Evolutionary conservation across 768 basidiomycete genomes (phyloP).

Genomic region (Rhodotorula sphaerocarpa): DNA sequence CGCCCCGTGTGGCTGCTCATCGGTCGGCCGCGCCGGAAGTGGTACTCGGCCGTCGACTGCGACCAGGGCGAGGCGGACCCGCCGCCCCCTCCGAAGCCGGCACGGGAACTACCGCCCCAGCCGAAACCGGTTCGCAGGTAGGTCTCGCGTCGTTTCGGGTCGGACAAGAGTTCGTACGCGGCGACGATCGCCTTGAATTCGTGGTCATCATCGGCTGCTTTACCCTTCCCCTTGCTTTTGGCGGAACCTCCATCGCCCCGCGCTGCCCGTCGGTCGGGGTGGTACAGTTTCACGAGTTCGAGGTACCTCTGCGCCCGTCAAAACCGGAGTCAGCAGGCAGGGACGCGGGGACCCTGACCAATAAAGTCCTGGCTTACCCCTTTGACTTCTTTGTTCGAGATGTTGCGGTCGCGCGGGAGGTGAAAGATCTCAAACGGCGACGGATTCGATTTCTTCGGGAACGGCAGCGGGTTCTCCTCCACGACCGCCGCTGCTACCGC

Average conservation of each 20-base stretch:
- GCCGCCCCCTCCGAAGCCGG: neutral
- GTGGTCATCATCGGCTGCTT: slow-evolving; percentile 8
- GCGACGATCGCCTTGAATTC: slow-evolving; percentile 22
- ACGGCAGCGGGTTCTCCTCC: slow-evolving; percentile 10
- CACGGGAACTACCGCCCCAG: slow-evolving; percentile 7
- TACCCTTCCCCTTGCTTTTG: slow-evolving; percentile 2
- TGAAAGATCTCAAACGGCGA: slow-evolving; percentile 34
- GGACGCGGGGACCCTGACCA: no score
- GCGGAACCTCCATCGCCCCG: no score
- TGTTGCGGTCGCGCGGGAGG: neutral
- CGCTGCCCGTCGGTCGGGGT: slow-evolving; percentile 22
- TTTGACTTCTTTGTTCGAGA: neutral
- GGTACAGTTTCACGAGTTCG: slow-evolving; percentile 25
- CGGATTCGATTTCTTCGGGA: slow-evolving; percentile 11
- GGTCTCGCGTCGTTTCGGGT: slow-evolving; percentile 1
- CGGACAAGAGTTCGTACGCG: slow-evolving; percentile 27
- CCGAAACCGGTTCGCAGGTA: slow-evolving; percentile 21
- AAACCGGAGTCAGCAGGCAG: neutral
- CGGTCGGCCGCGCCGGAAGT: slow-evolving; percentile 22
- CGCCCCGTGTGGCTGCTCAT: slow-evolving; percentile 4
- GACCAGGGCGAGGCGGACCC: slow-evolving; percentile 5
- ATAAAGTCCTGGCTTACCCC: neutral
- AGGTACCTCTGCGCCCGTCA: slow-evolving; percentile 7
- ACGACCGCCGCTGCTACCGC: neutral
- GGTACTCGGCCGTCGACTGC: slow-evolving; percentile 19